phyloP scores from a whole-genome alignment of 192 early-diverging fungal genomes.

The Backusella morwellensis region DNA sequence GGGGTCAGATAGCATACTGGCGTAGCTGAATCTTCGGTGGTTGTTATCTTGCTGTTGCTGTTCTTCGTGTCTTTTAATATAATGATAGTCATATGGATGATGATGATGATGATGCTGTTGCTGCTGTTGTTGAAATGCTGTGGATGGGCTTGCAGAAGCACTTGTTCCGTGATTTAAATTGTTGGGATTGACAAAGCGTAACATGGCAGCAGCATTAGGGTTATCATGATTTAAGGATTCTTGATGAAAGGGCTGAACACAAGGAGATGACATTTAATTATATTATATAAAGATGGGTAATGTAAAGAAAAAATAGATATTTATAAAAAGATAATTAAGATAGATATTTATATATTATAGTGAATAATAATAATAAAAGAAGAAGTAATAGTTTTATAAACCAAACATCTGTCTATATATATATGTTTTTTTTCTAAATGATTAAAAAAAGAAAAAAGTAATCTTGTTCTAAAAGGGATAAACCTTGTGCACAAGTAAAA shows the following conservation, averaged over 20 bases:
- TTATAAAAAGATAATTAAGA: not conserved
- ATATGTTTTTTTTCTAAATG: not conserved
- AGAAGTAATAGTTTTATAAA: not conserved
- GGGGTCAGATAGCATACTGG: constrained; percentile 12
- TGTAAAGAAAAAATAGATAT: not conserved
- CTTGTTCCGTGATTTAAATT: not conserved
- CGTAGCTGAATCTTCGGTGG: constrained; percentile 6
- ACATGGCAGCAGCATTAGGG: not conserved
- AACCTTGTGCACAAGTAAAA: not conserved
- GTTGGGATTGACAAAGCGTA: constrained; percentile 12
- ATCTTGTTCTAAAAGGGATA: not conserved
- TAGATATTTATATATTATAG: not conserved
- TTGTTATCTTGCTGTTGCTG: constrained; percentile 1
- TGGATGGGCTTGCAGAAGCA: not conserved
- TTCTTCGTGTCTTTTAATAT: constrained; percentile 1
- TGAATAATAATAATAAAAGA: not conserved
- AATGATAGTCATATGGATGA: not conserved
- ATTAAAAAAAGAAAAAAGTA: not conserved
- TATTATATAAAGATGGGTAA: not conserved
- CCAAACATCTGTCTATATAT: not conserved
- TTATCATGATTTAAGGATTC: constrained; percentile 2
- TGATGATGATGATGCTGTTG: not conserved
- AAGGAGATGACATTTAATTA: not conserved
- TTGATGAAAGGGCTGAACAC: constrained; percentile 2
- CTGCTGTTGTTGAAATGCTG: not conserved